Percentiles rank a stretch among this genome's conserved stretches.
Conservation (phyloP, 2,329 filamentous ascomycete genomes). For the Magnaporthiopsis incrustans region DNA sequence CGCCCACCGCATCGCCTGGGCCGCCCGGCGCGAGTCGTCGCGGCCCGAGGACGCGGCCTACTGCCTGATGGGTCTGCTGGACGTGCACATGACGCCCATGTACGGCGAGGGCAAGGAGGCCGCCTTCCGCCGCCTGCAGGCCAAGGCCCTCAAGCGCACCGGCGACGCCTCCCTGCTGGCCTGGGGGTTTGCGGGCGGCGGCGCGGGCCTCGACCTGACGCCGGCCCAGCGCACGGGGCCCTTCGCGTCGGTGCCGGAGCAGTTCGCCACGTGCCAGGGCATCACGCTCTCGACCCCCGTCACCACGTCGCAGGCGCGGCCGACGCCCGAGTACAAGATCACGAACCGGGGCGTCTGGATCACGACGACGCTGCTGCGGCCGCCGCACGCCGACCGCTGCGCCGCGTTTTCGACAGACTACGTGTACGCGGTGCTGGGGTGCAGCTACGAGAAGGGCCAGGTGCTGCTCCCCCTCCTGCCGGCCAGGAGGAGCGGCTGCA, state of each 20-base stretch:
- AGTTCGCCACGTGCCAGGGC: background rate
- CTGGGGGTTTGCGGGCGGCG: constrained; percentile 3
- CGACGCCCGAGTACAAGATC: background rate
- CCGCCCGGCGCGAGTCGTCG: constrained; percentile 5
- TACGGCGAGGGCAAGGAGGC: constrained; percentile 9
- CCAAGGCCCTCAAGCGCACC: constrained; percentile 4
- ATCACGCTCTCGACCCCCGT: background rate
- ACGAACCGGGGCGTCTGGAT: background rate
- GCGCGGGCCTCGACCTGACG: background rate
- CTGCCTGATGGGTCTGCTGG: constrained; percentile 10
- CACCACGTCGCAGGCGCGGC: background rate
- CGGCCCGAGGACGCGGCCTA: constrained; percentile 10
- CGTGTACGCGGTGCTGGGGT: background rate
- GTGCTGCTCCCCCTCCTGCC: background rate
- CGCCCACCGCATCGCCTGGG: constrained; percentile 7
- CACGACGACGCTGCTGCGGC: background rate
- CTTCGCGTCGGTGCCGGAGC: background rate
- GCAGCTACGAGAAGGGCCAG: background rate
- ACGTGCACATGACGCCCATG: constrained; percentile 9
- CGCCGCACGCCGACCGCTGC: background rate
- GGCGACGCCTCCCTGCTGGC: constrained; percentile 9
- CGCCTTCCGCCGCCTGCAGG: constrained; percentile 9
- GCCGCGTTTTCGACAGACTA: background rate
- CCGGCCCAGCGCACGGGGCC: background rate
- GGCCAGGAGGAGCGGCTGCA: background rate